Conservation (phyloP, 2,329 filamentous ascomycete genomes). For the Ambrosiella cleistominuta region DNA sequence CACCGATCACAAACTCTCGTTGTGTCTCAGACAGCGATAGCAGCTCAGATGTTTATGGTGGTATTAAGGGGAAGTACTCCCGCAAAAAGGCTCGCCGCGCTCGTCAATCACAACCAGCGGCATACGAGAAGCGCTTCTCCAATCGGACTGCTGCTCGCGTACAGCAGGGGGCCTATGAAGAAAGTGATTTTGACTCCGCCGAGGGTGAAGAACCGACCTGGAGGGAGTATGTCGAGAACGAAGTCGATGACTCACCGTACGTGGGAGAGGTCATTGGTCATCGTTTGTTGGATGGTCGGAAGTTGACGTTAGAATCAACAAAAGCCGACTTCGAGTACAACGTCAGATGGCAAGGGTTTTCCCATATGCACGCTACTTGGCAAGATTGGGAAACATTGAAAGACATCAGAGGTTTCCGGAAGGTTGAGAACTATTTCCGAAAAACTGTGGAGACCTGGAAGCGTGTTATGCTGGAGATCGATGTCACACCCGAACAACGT, state of each 20-base stretch:
- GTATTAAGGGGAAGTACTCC: slow-evolving; percentile 47
- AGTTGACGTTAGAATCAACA: slow-evolving; percentile 36
- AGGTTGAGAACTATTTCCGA: slow-evolving; percentile 86
- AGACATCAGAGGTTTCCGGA: slow-evolving; percentile 67
- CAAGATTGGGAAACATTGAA: slow-evolving; percentile 60
- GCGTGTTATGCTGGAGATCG: slow-evolving; percentile 55
- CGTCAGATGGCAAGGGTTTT: slow-evolving; percentile 95
- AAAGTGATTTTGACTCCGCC: slow-evolving; percentile 47
- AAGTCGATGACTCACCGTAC: slow-evolving; percentile 63
- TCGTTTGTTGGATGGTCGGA: slow-evolving; percentile 51
- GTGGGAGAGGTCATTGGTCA: slow-evolving; percentile 88
- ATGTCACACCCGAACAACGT: slow-evolving; percentile 65
- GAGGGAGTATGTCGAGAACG: slow-evolving; percentile 38
- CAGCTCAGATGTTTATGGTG: slow-evolving; percentile 64
- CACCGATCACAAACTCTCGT: slow-evolving; percentile 26
- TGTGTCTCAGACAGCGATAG: slow-evolving; percentile 47
- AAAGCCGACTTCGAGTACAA: slow-evolving; percentile 73
- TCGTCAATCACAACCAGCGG: slow-evolving; percentile 48
- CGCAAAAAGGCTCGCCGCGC: slow-evolving; percentile 66
- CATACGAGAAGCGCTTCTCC: slow-evolving; percentile 79
- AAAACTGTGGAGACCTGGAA: slow-evolving; percentile 69
- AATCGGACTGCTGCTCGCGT: slow-evolving; percentile 66
- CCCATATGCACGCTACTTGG: slow-evolving; percentile 92
- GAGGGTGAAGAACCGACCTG: slow-evolving; percentile 42
- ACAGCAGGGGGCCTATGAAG: slow-evolving; percentile 44